These are phyloP conservation scores for Aspergillus melleus DNA, from an alignment of 2,329 filamentous ascomycete genomes.

Conservation along the genomic window DNA sequence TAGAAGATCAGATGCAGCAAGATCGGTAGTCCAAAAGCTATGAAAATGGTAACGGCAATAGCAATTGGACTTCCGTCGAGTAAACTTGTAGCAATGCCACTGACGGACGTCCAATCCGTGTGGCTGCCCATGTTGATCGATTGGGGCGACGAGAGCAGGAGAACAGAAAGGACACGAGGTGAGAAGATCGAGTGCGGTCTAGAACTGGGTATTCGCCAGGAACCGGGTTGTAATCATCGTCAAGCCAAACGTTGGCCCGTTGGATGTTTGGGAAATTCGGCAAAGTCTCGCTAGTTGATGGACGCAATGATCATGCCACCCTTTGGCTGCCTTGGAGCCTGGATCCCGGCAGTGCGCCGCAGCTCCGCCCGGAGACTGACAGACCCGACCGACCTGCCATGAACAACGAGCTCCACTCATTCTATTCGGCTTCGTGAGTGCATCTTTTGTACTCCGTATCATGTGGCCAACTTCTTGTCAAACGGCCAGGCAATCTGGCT, in stretches of 20 bases:
- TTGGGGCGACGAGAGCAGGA: not conserved
- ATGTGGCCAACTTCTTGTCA: not conserved
- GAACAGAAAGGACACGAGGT: not conserved
- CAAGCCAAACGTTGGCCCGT: not conserved
- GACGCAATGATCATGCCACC: constrained; percentile 3
- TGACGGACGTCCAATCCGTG: constrained; percentile 39
- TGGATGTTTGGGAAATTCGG: not conserved
- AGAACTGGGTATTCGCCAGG: not conserved
- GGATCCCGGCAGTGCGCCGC: not conserved
- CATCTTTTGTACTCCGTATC: not conserved
- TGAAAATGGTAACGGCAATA: constrained; percentile 66
- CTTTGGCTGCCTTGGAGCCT: not conserved
- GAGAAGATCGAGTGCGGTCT: not conserved
- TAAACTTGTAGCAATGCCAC: constrained; percentile 41
- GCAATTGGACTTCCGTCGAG: constrained; percentile 44
- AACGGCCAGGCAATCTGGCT: not conserved
- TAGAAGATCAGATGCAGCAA: constrained; percentile 76
- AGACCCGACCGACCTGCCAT: not conserved
- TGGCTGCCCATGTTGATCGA: constrained; percentile 27
- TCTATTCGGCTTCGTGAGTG: not conserved
- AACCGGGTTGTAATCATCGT: not conserved
- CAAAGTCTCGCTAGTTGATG: not conserved
- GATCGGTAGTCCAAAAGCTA: constrained; percentile 73
- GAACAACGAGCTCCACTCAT: not conserved
- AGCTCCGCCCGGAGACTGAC: not conserved